phyloP scores from a whole-genome alignment of 2,329 filamentous ascomycete genomes.

The Sclerotinia minor region DNA sequence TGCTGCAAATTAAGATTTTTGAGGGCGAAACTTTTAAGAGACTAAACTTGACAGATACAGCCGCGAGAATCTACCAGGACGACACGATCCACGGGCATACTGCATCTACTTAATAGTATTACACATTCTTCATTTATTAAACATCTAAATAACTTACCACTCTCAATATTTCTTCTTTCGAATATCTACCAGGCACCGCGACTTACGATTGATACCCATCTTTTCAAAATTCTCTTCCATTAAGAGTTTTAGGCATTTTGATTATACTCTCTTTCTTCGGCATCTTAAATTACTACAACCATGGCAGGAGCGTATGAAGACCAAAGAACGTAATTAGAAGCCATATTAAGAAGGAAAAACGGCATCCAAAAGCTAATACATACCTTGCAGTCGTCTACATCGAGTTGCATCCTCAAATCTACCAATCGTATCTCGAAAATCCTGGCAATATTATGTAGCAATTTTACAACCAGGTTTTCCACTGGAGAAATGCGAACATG shows the following conservation, averaged over 20 bases:
- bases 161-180: too few relatives aligned
- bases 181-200: too few relatives aligned
- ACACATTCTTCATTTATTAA: too few relatives aligned
- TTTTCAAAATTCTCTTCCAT: too few relatives aligned
- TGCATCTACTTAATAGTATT: too few relatives aligned
- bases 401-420: conserved; percentile 11
- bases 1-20: too few relatives aligned
- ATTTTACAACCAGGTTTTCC: conserved; percentile 7
- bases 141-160: too few relatives aligned
- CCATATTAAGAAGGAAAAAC: fast-evolving
- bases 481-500: conserved; percentile 3
- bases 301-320: background rate
- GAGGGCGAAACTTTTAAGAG: too few relatives aligned
- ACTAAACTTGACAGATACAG: too few relatives aligned
- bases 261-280: background rate
- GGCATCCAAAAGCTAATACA: background rate
- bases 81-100: too few relatives aligned
- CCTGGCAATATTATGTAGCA: conserved; percentile 12
- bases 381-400: background rate
- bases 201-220: background rate
- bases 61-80: too few relatives aligned
- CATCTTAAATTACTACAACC: background rate
- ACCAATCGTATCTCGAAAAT: background rate
- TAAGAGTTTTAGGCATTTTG: too few relatives aligned
- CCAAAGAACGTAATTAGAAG: background rate